Evolutionary conservation across 371 early-diverging fungal species (phyloP), one percentile per base, ranked within the genome.

Genomic region (Batrachochytrium dendrobatidis): DNA sequence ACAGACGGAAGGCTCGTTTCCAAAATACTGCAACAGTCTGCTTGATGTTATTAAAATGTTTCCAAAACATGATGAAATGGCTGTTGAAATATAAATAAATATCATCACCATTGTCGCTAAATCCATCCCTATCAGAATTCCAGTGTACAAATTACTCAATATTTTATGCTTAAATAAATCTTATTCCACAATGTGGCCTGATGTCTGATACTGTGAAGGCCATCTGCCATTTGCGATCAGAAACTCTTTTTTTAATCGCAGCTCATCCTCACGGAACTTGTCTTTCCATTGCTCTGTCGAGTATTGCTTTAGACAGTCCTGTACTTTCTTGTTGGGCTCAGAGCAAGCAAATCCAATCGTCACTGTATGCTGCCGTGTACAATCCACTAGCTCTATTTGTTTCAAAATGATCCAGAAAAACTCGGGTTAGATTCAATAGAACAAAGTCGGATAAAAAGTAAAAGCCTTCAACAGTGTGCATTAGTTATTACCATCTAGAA

Each of bases 261-360:
- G 15, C 22, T 31, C 25, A 44, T 60, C 55, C 45, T 54, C 48
- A 6, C 71, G 52, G 18, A 67, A 43, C 30, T 10, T 46, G 45
- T 71, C 71, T 2, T 61, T 48, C 20, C 55, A 53, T 1, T 30
- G 34, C 10, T 67, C 68, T 24, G 53, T 61, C 20, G 71, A 65
- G 55, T 73, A 76, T 61, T 77, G 77, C 55, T 77, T 77, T 32
- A 86, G 73, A 61, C 89, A 88, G n/a, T 64, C 74, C 62, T 88
- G 85, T 84, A 86, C 83, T 17, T 72, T 71, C 59, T 80, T 82
- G 43, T 79, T 71, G 54, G 82, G 74, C 8, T 66, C 66, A 34
- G 83, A 74, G 66, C 89, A 88, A 6, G 79, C 76, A 76, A 84
- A 83, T 66, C 81, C 76, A 3, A 87, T 83, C 8, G 83, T 79